Evolutionary conservation across 2,329 filamentous ascomycete species (phyloP).

Genomic region (Ophiostoma sp.): DNA sequence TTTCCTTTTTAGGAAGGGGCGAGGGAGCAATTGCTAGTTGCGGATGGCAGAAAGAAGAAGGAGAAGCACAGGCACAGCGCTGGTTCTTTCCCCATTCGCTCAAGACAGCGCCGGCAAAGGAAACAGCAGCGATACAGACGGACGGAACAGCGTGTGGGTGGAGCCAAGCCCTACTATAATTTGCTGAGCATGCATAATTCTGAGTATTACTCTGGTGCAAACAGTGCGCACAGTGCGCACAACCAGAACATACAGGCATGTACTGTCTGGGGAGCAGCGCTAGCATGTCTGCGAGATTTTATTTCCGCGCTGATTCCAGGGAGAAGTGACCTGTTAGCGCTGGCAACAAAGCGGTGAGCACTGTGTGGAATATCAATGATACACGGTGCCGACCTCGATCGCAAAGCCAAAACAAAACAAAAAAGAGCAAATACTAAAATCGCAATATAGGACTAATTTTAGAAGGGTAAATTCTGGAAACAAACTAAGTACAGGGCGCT

Average conservation of each 20-base stretch:
- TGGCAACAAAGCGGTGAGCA: conserved; percentile 6
- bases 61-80: neutral
- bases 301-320: neutral
- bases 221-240: conserved; percentile 14
- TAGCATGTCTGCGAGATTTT: conserved; percentile 13
- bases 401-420: neutral
- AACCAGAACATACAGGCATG: too few species aligned
- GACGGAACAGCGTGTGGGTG: neutral
- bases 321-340: conserved; percentile 3
- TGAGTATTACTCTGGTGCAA: neutral
- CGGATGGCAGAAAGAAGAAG: neutral
- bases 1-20: conserved; percentile 7
- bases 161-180: conserved; percentile 11
- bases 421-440: neutral
- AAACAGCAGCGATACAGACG: neutral
- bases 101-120: conserved; percentile 7
- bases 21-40: conserved; percentile 6
- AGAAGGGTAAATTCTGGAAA: neutral
- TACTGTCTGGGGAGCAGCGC: neutral
- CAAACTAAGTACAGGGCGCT: neutral
- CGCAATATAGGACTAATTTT: neutral
- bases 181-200: neutral
- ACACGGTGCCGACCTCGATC: neutral
- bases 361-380: neutral
- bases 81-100: conserved; percentile 12